Evolutionary conservation across 805 yeast species (phyloP), one percentile per base, ranked within the genome.

Genomic region (Suhomyces sp.): DNA sequence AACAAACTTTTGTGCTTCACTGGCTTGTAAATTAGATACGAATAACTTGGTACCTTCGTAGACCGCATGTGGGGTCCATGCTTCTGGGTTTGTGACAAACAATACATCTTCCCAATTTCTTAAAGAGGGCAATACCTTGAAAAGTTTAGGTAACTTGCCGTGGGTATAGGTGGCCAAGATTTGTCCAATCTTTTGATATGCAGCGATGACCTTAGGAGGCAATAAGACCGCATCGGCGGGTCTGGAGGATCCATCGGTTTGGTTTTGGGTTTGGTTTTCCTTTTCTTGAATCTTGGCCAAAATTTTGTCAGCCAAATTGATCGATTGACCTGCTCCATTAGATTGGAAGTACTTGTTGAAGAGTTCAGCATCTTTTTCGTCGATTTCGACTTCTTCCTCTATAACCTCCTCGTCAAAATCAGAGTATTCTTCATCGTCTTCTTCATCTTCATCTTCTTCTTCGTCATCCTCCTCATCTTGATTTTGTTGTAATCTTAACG

Each of bases 161-260:
- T 93, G 95, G 25, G 90, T 83, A 78, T 95, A 93, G 4, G 95
- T 79, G 14, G 88, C 74, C 40, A 93, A 70, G 34, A 91, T 81
- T 47, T 80, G 81, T 6, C 98, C 98, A 29, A 93, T 91, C 54
- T 87, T 87, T 31, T 87, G 82, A 58, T 91, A 93, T 1, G 96
- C 98, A 45, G 85, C 88, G 51, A 93, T 88, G 37, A 93, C 98
- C 58, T 93, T 90, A 39, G 96, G 96, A 5, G 99, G 98, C 40
- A 93, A 72, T 48, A 84, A 72, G 4, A 91, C 96, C 34, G 82
- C 87, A 49, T 87, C 91, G 14, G 57, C 65, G 11, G 72, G 77
- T 58, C 66, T 70, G 48, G 57, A 60, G 16, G 39, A 33, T 28
- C 53, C 50, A 24, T 36, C 42, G 32, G 12, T 49, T n/a, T n/a